Percentiles rank a stretch among this genome's conserved stretches.
These are phyloP conservation scores for Linaria vulgaris DNA, from an alignment of 257 asterid species.

Conservation along the genomic window DNA sequence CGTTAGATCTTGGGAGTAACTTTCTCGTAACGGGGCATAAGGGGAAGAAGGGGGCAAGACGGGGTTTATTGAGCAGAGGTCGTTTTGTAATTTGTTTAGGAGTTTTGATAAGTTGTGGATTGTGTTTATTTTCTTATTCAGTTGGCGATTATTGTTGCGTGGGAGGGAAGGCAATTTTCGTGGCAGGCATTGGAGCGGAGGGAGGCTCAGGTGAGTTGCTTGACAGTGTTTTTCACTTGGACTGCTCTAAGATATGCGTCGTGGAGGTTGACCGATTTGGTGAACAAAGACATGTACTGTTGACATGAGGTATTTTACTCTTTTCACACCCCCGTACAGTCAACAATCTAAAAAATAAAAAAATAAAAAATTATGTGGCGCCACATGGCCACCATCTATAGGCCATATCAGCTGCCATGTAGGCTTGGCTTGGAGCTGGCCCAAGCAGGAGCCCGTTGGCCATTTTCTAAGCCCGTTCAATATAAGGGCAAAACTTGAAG, in stretches of 20 bases:
- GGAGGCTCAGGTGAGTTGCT: slow-evolving; percentile 77
- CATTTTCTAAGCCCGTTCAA: no score
- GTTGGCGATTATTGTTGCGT: slow-evolving; percentile 84
- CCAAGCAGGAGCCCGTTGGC: no score
- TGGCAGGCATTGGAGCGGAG: slow-evolving; percentile 71
- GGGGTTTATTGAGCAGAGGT: slow-evolving; percentile 95
- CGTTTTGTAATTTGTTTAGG: slow-evolving; percentile 88
- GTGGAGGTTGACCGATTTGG: no score
- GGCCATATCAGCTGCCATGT: no score
- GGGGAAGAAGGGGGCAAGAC: slow-evolving; percentile 96
- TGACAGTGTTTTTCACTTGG: slow-evolving; percentile 88
- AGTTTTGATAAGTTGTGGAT: slow-evolving; percentile 97
- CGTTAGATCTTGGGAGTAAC: slow-evolving; percentile 79
- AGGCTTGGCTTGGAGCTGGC: no score
- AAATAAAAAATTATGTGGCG: no score
- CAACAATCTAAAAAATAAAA: no score
- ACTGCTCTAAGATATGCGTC: slow-evolving; percentile 82
- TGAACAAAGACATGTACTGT: no score
- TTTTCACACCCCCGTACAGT: no score
- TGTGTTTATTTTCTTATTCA: slow-evolving; percentile 81
- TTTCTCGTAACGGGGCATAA: slow-evolving; percentile 70
- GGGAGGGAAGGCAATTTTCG: slow-evolving; percentile 62
- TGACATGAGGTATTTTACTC: no score
- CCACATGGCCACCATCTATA: no score
- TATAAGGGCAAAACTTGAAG: no score